Evolutionary conservation across 2,329 filamentous ascomycete species (phyloP), one percentile per base, ranked within the genome.

Genomic region (Falciphora oryzae): DNA sequence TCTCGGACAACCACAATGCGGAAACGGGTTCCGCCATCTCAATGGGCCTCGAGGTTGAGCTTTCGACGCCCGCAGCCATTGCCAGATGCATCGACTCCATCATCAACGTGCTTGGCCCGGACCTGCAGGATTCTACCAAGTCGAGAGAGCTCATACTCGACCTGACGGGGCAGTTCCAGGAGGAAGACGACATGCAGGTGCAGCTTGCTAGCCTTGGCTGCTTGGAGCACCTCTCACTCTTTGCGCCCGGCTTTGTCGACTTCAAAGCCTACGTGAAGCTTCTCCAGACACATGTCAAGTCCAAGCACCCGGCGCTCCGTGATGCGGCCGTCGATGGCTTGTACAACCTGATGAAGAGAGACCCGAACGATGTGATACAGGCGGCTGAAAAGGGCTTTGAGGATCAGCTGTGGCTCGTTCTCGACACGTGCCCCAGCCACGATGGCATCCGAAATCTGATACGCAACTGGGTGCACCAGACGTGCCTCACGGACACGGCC

Each of bases 71-170:
- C 5, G 89, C 92, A 27, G 90, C 93, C 1, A 89, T 98, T 67
- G 90, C 91, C 38, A 88, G 92, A 70, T 96, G 92, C 70, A 89
- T 97, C 35, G 93, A 98, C 75, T 95, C 93, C n/a, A 83, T 97
- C 29, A 93, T 99, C 78, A 98, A 98, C 70, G 95, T 99, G 13
- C 83, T 99, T 14, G 95, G 95, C 0, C 95, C 95, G 0, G 96
- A 99, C 76, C 80, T 99, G 28, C 95, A 98, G 75, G 95, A 98
- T 71, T 87, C 95, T 68, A 87, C 87, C 4, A 97, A 96, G 76
- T 91, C 92, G n/a, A 83, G 95, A 69, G 93, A 97, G 73, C 83
- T 99, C 64, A 95, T 98, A 62, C 83, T 98, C 67, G 95, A 89
- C 0, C 82, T 99, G 11, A 89, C 98, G 4, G 84, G 86, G 3